Conservation (phyloP, 1,284 basidiomycete species). For the Ustilago trichophora region DNA sequence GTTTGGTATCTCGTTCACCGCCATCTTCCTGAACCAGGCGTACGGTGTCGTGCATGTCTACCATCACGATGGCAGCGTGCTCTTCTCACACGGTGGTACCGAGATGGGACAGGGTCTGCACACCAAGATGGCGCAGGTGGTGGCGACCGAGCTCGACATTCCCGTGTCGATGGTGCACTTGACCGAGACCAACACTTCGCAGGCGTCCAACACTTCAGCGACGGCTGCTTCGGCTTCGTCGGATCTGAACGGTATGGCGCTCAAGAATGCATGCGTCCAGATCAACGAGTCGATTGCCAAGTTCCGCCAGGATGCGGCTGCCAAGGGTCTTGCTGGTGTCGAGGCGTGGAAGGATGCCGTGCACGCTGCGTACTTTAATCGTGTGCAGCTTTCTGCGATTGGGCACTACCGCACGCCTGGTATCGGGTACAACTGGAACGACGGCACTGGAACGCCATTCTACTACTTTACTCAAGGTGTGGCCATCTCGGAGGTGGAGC, state of each 20-base stretch:
- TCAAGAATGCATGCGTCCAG: constrained; percentile 67
- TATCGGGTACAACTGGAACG: constrained; percentile 65
- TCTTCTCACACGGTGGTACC: constrained; percentile 63
- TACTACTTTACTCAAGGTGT: constrained; percentile 65
- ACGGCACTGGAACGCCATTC: constrained; percentile 57
- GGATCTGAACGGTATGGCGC: constrained; percentile 57
- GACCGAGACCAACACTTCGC: constrained; percentile 62
- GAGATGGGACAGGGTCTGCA: constrained; percentile 65
- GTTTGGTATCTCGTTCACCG: constrained; percentile 66
- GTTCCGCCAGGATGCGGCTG: constrained; percentile 35
- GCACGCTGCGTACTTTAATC: constrained; percentile 64
- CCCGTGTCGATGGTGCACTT: constrained; percentile 59
- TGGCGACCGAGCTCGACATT: constrained; percentile 65
- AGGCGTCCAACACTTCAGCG: constrained; percentile 65
- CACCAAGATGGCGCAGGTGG: constrained; percentile 66
- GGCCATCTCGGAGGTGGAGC: constrained; percentile 65
- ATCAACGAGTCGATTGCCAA: constrained; percentile 61
- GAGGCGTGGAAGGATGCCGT: constrained; percentile 58
- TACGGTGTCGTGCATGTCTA: constrained; percentile 65
- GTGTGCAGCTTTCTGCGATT: constrained; percentile 64
- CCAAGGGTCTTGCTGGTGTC: constrained; percentile 26
- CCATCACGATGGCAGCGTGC: constrained; percentile 63
- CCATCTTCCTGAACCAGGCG: constrained; percentile 66
- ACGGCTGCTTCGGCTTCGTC: constrained; percentile 59
- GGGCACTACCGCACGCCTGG: constrained; percentile 66